These are phyloP conservation scores for Ceratobasidium papillatum DNA, from an alignment of 1,284 basidiomycete genomes.

Conservation along the genomic window DNA sequence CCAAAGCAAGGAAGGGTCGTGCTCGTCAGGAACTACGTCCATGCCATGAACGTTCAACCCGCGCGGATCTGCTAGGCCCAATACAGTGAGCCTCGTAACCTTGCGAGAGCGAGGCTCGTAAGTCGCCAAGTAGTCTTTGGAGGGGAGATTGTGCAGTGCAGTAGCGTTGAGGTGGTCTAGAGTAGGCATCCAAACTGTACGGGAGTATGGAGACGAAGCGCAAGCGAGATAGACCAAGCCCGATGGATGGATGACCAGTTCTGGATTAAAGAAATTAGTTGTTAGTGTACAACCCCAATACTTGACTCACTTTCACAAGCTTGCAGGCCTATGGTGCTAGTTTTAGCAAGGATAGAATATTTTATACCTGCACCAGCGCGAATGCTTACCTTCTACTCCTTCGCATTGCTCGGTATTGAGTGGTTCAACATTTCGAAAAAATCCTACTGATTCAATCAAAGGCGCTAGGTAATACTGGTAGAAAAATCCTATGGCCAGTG, in stretches of 20 bases:
- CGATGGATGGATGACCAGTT: conserved; percentile 18
- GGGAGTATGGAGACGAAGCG: conserved; percentile 12
- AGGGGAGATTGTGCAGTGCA: not conserved
- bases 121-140: conserved; percentile 68
- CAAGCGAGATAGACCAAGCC: conserved; percentile 18
- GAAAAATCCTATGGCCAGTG: not conserved
- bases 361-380: no score
- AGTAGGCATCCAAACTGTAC: conserved; percentile 8
- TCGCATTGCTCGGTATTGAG: conserved; percentile 7
- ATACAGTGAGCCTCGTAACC: conserved; percentile 58
- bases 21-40: conserved; percentile 68
- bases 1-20: conserved; percentile 61
- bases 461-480: conserved; percentile 1
- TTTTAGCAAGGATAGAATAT: not conserved
- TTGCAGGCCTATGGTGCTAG: conserved; percentile 53
- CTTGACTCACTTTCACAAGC: conserved; percentile 69
- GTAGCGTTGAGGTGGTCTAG: conserved; percentile 2
- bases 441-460: not conserved
- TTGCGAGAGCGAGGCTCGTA: conserved; percentile 61
- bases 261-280: conserved; percentile 18
- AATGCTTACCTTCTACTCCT: not conserved
- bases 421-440: conserved; percentile 6
- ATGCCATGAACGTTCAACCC: conserved; percentile 74
- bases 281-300: not conserved
- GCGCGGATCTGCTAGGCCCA: conserved; percentile 53